Conservation (phyloP, 1,284 basidiomycete genomes). For the Austroboletus novae-zelandiae region DNA sequence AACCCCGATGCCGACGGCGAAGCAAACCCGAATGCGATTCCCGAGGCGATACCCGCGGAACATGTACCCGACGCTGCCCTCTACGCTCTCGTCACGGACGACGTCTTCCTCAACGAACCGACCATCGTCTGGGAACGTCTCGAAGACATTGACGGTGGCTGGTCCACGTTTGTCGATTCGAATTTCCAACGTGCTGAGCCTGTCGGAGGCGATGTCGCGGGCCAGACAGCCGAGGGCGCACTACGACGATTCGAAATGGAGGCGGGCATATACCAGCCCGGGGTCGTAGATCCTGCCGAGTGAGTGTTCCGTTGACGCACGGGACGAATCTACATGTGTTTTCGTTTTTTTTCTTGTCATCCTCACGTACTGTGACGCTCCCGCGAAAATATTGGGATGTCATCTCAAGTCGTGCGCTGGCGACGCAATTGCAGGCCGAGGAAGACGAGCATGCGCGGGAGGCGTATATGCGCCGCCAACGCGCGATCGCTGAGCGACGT, state of each 20-base stretch:
- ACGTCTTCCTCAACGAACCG: slow-evolving; percentile 73
- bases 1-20: too few relatives aligned
- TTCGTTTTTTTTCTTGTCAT: too few relatives aligned
- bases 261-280: slow-evolving; percentile 27
- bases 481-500: slow-evolving; percentile 24
- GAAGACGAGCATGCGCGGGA: slow-evolving; percentile 57
- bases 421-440: slow-evolving; percentile 69
- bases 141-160: slow-evolving; percentile 81
- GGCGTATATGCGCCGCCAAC: slow-evolving; percentile 40
- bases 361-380: neutral
- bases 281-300: slow-evolving; percentile 52
- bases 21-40: neutral
- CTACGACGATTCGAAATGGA: slow-evolving; percentile 44
- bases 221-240: slow-evolving; percentile 63
- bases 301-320: slow-evolving; percentile 22
- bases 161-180: slow-evolving; percentile 73
- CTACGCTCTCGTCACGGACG: slow-evolving; percentile 82
- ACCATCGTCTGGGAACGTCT: slow-evolving; percentile 86
- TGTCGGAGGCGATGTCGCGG: slow-evolving; percentile 77
- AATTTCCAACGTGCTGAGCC: slow-evolving; percentile 63
- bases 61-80: slow-evolving; percentile 34
- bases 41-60: neutral
- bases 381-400: neutral
- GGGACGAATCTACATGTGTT: too few relatives aligned
- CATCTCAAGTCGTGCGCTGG: slow-evolving; percentile 53